Evolutionary conservation across 2,329 filamentous ascomycete genomes (phyloP), one percentile per base, ranked within the genome.

Genomic region (Paecilomyces sp.): DNA sequence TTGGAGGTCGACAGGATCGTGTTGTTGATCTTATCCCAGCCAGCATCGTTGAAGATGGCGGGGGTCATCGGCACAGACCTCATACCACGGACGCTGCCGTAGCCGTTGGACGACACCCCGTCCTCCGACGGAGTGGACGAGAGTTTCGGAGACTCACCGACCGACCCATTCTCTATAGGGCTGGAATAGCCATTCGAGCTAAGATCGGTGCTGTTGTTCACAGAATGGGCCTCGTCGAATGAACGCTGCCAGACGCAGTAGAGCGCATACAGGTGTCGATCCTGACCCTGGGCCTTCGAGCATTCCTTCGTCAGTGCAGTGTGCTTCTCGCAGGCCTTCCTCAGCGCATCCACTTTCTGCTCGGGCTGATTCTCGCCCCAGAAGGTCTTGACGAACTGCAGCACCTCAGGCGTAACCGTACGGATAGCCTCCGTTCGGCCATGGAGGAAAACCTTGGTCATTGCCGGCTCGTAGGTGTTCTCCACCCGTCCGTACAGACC

Each of bases 1-100:
- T 99, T 99, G n/a, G 92, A 97, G 0, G 94, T 97, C 6, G 91
- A 96, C 47, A 99, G 80, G 64, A 97, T 91, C 8, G 93, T 97
- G 63, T 85, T 95, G 79, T 97, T 97, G 65, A 97, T 85, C 72
- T 90, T 92, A 75, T 97, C 93, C 92, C 92, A 99, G 55, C 93
- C 94, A 1, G 83, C 67, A 70, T 99, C 94, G 55, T 88, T 87
- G 74, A 97, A 99, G 59, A 99, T 83, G 5, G 87, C 79, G 0
- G 94, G 94, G 82, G 60, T 79, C 70, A 70, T 81, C 70, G 67
- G 80, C 59, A 67, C 71, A 30, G 70, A 64, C 36, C 79, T 78
- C 59, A 70, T 58, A 12, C 81, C 77, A 52, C 82, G 81, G 64
- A 77, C 77, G 63, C 81, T 79, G 75, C 84, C 79, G 78, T 86